Base-by-base conservation (phyloP, 805 yeast genomes). In the Saturnispora zaruensis region DNA sequence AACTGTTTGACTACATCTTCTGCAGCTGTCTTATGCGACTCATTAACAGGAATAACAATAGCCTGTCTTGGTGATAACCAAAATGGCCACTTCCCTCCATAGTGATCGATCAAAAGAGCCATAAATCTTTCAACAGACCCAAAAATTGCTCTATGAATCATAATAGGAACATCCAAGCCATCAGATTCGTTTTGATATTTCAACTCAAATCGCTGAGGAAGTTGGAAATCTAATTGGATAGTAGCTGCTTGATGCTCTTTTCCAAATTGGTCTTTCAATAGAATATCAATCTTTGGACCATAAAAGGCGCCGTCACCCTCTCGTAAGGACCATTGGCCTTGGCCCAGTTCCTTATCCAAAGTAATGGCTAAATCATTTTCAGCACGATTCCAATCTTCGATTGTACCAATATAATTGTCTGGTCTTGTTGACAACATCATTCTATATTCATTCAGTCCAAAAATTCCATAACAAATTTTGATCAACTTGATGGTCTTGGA, bases 241-340 rank as follows among this genome's bases (percentile, higher is more conserved):
- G 99, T 93, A 3, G 97, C 99, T 2, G 93, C 87, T 68, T 93
- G 99, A 65, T 89, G 96, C 53, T 78, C 76, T 58, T 88, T 89
- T 1, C 82, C 84, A 45, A 76, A 79, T 30, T 84, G 82, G 67
- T 93, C 99, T 6, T 79, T 79, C 47, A 93, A 77, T 48, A 87
- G 71, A 41, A 93, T 76, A 65, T 93, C 99, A 53, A 93, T 88
- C 63, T 91, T 91, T 26, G 99, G 99, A 0, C 99, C 99, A 68
- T 93, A 93, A 61, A 84, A 84, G 1, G 93, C 99, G 32, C 99
- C 99, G 65, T 93, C 99, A n/a, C 95, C 96, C 54, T 81, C 87
- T 56, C 89, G 81, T 7, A 87, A 58, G 16, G 74, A 63, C 95
- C 96, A 90, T 5, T 69, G 64, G 4, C 48, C 52, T 40, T 72